These are phyloP conservation scores for Nakazawaea ishiwadae DNA, from an alignment of 805 yeast species.

Conservation along the genomic window DNA sequence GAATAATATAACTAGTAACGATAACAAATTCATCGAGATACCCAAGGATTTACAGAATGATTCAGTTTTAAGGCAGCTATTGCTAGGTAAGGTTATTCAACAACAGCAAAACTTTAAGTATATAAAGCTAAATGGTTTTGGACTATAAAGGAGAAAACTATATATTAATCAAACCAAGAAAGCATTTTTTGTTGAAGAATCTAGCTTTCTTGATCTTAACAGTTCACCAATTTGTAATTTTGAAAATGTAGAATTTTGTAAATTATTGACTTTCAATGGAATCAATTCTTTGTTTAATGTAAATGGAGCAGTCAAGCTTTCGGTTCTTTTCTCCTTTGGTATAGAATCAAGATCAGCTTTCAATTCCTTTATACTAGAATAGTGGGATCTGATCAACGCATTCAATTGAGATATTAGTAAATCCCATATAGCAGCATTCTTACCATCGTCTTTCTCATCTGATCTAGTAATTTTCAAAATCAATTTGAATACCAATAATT, in stretches of 20 bases:
- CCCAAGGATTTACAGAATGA: constrained; percentile 26
- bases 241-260: not conserved
- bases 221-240: constrained; percentile 7
- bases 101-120: constrained; percentile 22
- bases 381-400: constrained; percentile 17
- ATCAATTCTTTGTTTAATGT: not conserved
- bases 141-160: constrained; percentile 1
- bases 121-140: constrained; percentile 8
- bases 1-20: constrained; percentile 21
- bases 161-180: not conserved
- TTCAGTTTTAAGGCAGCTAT: constrained; percentile 26
- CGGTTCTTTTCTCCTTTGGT: not conserved
- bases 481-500: constrained; percentile 23
- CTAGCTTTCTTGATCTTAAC: constrained; percentile 6
- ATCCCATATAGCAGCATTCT: constrained; percentile 23
- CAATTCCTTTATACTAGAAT: constrained; percentile 16
- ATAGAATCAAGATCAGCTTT: constrained; percentile 13
- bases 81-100: constrained; percentile 20
- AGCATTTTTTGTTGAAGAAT: not conserved
- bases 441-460: constrained; percentile 22
- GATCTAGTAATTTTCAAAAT: constrained; percentile 19
- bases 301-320: not conserved
- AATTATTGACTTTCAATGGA: constrained; percentile 1
- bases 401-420: constrained; percentile 23
- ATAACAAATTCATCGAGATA: constrained; percentile 9